A percentile compares a stretch with the other conserved stretches of the same genome.
These are phyloP conservation scores for Termitomyces sp. DNA, from an alignment of 1,284 basidiomycete genomes.

Conservation along the genomic window DNA sequence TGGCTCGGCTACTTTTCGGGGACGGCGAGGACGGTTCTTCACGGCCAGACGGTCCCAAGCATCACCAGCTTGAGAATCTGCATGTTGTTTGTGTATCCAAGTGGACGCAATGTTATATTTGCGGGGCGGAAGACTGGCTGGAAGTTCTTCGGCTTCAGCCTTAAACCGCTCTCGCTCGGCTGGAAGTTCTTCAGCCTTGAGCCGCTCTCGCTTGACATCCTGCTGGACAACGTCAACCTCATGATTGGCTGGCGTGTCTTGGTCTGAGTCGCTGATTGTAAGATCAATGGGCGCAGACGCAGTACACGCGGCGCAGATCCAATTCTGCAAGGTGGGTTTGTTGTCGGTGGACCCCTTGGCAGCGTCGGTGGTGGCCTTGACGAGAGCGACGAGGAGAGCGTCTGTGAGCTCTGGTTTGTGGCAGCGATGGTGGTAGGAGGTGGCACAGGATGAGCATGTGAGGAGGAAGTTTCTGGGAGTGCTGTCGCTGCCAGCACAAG, in stretches of 20 bases:
- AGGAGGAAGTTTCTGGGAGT: constrained; percentile 14
- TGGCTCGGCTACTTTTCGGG: constrained; percentile 5
- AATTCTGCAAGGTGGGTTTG: constrained; percentile 10
- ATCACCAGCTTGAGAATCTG: neutral
- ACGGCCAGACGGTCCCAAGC: constrained; percentile 9
- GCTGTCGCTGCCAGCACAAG: constrained; percentile 4
- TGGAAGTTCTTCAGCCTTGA: constrained; percentile 1
- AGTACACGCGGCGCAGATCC: constrained; percentile 17
- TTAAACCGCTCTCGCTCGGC: neutral
- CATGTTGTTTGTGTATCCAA: constrained; percentile 17
- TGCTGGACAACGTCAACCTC: neutral
- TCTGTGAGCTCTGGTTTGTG: neutral
- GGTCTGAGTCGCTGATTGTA: constrained; percentile 4
- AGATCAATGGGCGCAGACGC: constrained; percentile 5
- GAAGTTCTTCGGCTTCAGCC: neutral
- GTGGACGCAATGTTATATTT: constrained; percentile 8
- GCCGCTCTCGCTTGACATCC: neutral
- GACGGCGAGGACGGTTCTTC: neutral
- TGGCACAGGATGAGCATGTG: constrained; percentile 21
- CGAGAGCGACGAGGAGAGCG: neutral
- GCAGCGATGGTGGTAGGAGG: constrained; percentile 29
- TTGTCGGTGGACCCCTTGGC: constrained; percentile 11
- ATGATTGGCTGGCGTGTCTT: neutral
- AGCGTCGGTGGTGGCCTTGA: constrained; percentile 6
- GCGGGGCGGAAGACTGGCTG: neutral